A percentile compares a stretch with the other conserved stretches of the same genome.
Conservation (phyloP, 805 yeast genomes). For the Ogataea philodendri region DNA sequence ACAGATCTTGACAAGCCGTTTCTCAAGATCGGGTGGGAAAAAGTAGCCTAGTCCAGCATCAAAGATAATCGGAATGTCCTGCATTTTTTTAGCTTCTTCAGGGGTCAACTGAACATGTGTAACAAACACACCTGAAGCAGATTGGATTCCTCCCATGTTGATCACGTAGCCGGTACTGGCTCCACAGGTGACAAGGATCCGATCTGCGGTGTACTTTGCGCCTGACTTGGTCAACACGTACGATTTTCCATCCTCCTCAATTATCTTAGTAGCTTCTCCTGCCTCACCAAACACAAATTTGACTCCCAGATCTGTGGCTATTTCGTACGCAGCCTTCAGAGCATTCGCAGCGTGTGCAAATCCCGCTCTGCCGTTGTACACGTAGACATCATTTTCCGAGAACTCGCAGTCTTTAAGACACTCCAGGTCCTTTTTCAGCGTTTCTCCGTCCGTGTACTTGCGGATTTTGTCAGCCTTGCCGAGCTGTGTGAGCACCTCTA, state of each 20-base stretch:
- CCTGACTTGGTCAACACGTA: constrained; percentile 32
- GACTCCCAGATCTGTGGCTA: constrained; percentile 33
- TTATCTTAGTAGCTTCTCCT: constrained; percentile 28
- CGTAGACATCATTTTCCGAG: constrained; percentile 16
- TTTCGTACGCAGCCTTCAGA: constrained; percentile 32
- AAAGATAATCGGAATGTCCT: constrained; percentile 43
- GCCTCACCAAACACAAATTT: constrained; percentile 34
- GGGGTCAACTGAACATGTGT: constrained; percentile 38
- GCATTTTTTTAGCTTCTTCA: constrained; percentile 35
- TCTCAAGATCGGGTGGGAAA: constrained; percentile 47
- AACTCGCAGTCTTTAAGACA: constrained; percentile 17
- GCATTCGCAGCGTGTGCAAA: constrained; percentile 43
- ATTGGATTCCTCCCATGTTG: constrained; percentile 32
- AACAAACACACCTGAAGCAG: constrained; percentile 41
- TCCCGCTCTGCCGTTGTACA: constrained; percentile 42
- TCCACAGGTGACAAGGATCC: constrained; percentile 39
- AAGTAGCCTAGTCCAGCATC: constrained; percentile 46
- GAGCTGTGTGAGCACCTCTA: constrained; percentile 33
- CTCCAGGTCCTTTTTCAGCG: constrained; percentile 27
- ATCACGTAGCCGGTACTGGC: constrained; percentile 40
- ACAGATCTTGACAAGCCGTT: constrained; percentile 38
- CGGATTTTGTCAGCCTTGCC: constrained; percentile 32
- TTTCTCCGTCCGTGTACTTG: constrained; percentile 29
- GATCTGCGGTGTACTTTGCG: constrained; percentile 32
- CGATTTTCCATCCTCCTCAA: constrained; percentile 12